Percentiles rank a stretch among this genome's conserved stretches.
Conservation (phyloP, 148 eudicot genomes). For the Nepenthes mirabilis region DNA sequence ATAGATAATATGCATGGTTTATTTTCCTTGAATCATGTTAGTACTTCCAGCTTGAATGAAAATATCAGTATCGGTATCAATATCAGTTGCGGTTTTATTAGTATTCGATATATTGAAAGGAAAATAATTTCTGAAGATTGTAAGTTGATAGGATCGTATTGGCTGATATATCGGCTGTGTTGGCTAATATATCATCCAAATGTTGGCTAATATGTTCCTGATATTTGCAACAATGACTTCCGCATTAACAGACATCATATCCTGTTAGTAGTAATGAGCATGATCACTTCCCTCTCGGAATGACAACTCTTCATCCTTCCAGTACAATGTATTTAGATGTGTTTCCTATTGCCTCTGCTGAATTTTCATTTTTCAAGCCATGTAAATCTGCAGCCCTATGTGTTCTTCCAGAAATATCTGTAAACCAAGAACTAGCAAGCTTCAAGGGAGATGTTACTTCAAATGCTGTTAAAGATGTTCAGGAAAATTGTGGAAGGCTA, state of each 20-base stretch:
- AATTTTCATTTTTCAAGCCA: slow-evolving; percentile 10
- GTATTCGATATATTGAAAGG: too few species aligned
- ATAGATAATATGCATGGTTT: neutral
- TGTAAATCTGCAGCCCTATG: slow-evolving; percentile 12
- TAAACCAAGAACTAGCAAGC: neutral
- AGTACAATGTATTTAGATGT: slow-evolving; percentile 12
- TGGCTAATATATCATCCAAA: too few species aligned
- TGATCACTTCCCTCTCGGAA: slow-evolving; percentile 13
- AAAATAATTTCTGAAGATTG: too few species aligned
- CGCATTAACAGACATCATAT: neutral
- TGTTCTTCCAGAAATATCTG: neutral
- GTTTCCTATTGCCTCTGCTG: slow-evolving; percentile 13
- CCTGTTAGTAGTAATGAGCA: slow-evolving; percentile 10
- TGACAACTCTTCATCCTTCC: slow-evolving; percentile 9
- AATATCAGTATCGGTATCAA: too few species aligned
- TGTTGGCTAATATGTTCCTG: too few species aligned
- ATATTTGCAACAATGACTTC: too few species aligned
- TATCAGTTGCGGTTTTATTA: too few species aligned
- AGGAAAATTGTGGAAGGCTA: slow-evolving; percentile 6
- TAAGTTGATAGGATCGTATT: too few species aligned
- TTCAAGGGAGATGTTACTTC: slow-evolving; percentile 12
- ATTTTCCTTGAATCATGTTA: neutral
- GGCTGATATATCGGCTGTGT: too few species aligned
- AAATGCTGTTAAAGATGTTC: slow-evolving; percentile 7
- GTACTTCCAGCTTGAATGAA: neutral